Conservation (phyloP, 768 basidiomycete genomes). For the Baorangia bicolor region DNA sequence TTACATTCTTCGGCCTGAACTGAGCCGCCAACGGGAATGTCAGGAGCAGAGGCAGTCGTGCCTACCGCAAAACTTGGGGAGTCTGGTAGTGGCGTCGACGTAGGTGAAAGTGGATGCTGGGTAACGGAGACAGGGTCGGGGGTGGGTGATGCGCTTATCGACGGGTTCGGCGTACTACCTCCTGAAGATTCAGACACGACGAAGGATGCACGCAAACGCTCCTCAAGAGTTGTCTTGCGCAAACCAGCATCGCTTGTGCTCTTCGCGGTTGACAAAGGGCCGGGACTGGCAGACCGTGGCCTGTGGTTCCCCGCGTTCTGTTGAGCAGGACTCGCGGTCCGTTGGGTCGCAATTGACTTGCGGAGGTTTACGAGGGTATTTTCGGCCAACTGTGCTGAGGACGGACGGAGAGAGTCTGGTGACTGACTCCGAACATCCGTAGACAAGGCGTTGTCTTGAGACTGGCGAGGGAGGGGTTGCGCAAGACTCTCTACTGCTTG, state of each 20-base stretch:
- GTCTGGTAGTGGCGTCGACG: slow-evolving; percentile 44
- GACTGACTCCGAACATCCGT: slow-evolving; percentile 39
- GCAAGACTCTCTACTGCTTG: slow-evolving; percentile 73
- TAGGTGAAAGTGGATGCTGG: slow-evolving; percentile 41
- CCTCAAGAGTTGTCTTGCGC: slow-evolving; percentile 67
- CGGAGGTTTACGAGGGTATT: slow-evolving; percentile 58
- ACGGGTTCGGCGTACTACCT: slow-evolving; percentile 39
- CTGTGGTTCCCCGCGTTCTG: slow-evolving; percentile 15
- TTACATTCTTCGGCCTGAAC: slow-evolving; percentile 1
- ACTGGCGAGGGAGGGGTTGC: slow-evolving; percentile 41
- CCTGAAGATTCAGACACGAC: slow-evolving; percentile 55
- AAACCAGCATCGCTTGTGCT: slow-evolving; percentile 21
- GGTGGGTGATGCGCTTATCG: slow-evolving; percentile 43
- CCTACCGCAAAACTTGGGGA: slow-evolving; percentile 28
- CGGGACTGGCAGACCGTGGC: slow-evolving; percentile 25
- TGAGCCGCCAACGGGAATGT: not conserved
- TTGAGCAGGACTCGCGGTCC: slow-evolving; percentile 41
- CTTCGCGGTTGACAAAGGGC: slow-evolving; percentile 21
- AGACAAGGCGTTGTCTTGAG: slow-evolving; percentile 31
- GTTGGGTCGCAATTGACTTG: slow-evolving; percentile 59
- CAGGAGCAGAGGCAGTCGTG: not conserved
- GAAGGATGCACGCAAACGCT: slow-evolving; percentile 68
- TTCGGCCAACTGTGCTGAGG: slow-evolving; percentile 59
- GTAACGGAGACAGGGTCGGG: slow-evolving; percentile 26
- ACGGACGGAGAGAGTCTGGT: slow-evolving; percentile 32